These are phyloP conservation scores for Albifimbria verrucaria DNA, from an alignment of 2,329 filamentous ascomycete genomes.

Conservation along the genomic window DNA sequence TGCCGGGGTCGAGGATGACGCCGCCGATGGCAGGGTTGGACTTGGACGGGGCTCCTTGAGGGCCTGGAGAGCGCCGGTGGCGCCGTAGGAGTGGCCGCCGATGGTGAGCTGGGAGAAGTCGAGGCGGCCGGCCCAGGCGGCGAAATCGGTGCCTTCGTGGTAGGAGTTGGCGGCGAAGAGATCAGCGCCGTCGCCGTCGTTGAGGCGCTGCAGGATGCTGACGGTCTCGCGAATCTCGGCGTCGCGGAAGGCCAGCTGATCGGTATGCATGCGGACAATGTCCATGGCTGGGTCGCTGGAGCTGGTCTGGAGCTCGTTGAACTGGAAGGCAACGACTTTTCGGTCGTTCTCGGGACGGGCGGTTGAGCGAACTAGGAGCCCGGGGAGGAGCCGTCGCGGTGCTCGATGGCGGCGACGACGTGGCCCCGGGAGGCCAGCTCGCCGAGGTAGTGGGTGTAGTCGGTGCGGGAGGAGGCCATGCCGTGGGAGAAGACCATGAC, in stretches of 20 bases:
- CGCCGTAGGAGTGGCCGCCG: slow-evolving; percentile 64
- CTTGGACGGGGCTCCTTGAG: slow-evolving; percentile 39
- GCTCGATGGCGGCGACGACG: slow-evolving; percentile 48
- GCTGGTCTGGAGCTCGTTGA: slow-evolving; percentile 23
- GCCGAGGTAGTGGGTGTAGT: slow-evolving; percentile 50
- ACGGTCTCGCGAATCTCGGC: slow-evolving; percentile 47
- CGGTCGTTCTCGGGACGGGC: slow-evolving; percentile 22
- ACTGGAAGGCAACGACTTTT: slow-evolving; percentile 30
- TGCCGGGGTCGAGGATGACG: slow-evolving; percentile 64
- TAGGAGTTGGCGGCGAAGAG: slow-evolving; percentile 40
- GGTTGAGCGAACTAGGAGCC: slow-evolving; percentile 37
- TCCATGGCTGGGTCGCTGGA: slow-evolving; percentile 23
- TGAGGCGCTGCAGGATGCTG: slow-evolving; percentile 35
- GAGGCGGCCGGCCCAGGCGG: slow-evolving; percentile 50
- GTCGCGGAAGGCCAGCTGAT: slow-evolving; percentile 48
- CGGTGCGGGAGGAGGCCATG: slow-evolving; percentile 45
- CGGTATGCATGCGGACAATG: slow-evolving; percentile 34
- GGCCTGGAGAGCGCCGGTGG: slow-evolving; percentile 59
- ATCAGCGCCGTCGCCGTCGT: slow-evolving; percentile 33
- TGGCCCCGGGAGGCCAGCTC: slow-evolving; percentile 47
- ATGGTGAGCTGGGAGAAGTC: slow-evolving; percentile 52
- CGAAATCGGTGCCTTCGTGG: slow-evolving; percentile 42
- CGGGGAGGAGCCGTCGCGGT: slow-evolving; percentile 49
- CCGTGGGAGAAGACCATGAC: slow-evolving; percentile 52
- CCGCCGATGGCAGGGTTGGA: slow-evolving; percentile 47